These are phyloP conservation scores for Trifolium repens DNA, from an alignment of 306 rosid species.

Conservation along the genomic window DNA sequence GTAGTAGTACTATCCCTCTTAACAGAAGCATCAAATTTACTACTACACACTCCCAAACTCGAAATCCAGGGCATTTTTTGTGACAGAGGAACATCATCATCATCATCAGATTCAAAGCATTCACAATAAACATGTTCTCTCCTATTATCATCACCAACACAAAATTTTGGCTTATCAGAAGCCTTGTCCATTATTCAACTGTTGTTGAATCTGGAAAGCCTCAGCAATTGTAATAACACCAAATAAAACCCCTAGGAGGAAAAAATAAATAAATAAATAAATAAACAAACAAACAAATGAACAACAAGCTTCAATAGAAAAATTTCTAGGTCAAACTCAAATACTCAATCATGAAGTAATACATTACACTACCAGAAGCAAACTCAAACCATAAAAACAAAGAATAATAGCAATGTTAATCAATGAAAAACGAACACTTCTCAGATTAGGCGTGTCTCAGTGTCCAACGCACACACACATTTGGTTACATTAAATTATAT, in stretches of 20 bases:
- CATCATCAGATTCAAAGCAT: background rate
- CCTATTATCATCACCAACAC: background rate
- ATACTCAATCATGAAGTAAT: too few species aligned
- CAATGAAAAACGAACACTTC: background rate
- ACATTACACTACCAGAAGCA: background rate
- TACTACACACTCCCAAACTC: constrained; percentile 16
- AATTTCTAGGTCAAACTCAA: too few species aligned
- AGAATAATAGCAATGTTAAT: too few species aligned
- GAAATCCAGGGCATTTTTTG: background rate
- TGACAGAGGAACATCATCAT: background rate
- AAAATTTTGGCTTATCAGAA: constrained; percentile 24
- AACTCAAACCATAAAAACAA: background rate
- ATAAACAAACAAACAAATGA: too few species aligned
- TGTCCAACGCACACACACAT: too few species aligned
- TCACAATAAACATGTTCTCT: too few species aligned
- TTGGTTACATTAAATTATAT: too few species aligned
- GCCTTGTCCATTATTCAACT: constrained; percentile 3
- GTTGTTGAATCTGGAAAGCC: background rate
- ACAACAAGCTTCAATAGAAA: background rate
- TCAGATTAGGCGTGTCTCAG: too few species aligned
- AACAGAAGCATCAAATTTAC: constrained; percentile 4
- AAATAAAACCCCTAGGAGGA: background rate
- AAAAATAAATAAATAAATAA: background rate
- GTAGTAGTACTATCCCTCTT: background rate
- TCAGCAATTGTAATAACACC: background rate